Evolutionary conservation across 2,329 filamentous ascomycete species (phyloP).

Genomic region (Colletotrichum chrysophilum): DNA sequence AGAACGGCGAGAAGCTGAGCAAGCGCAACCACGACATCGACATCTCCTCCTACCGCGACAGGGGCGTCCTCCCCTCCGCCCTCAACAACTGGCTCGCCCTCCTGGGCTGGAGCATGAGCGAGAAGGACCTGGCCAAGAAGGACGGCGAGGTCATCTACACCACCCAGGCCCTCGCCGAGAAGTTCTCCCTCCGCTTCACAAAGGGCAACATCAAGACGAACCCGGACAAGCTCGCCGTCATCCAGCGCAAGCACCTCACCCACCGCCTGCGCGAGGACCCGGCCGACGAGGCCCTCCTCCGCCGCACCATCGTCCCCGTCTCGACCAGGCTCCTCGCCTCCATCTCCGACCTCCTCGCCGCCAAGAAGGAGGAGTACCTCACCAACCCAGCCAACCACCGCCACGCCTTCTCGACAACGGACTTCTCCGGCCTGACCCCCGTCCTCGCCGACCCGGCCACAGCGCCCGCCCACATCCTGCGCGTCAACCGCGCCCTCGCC

Average conservation of each 20-base stretch:
- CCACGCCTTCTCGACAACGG: neutral
- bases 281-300: slow-evolving; percentile 6
- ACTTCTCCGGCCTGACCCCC: neutral
- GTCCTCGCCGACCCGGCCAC: neutral
- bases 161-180: slow-evolving; percentile 72
- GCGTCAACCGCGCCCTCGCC: slow-evolving; percentile 11
- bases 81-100: slow-evolving; percentile 84
- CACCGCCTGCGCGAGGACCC: slow-evolving; percentile 31
- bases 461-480: slow-evolving; percentile 6
- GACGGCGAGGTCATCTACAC: slow-evolving; percentile 68
- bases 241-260: slow-evolving; percentile 72
- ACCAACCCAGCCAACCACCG: neutral
- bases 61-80: slow-evolving; percentile 52
- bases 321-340: slow-evolving; percentile 11
- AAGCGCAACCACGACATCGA: slow-evolving; percentile 74
- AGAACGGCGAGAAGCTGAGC: slow-evolving; percentile 78
- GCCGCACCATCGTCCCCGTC: slow-evolving; percentile 6
- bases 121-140: slow-evolving; percentile 43
- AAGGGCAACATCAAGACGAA: slow-evolving; percentile 87
- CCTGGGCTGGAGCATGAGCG: slow-evolving; percentile 79
- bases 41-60: slow-evolving; percentile 54
- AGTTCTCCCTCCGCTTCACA: slow-evolving; percentile 88
- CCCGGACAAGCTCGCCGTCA: slow-evolving; percentile 77
- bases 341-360: neutral
- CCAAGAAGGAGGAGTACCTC: neutral